Evolutionary conservation across 78 protist genomes (phyloP).

Genomic region (Dictyostelium purpureum): DNA sequence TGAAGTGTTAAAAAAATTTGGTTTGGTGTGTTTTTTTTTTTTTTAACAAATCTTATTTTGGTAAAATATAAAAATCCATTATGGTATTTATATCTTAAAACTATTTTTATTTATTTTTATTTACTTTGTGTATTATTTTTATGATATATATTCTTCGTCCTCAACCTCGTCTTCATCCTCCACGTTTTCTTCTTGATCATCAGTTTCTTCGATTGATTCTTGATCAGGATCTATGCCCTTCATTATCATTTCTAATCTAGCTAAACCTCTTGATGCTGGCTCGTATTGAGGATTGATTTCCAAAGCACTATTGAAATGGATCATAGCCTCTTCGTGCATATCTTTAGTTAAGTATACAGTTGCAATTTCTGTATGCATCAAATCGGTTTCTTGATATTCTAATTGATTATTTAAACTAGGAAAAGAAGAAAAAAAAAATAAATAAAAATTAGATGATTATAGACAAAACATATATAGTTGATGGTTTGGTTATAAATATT

Average conservation of each 20-base stretch:
- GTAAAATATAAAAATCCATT: too few species aligned
- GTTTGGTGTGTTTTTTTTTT: too few species aligned
- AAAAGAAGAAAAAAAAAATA: not conserved
- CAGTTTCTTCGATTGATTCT: not conserved
- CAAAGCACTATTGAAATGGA: constrained; percentile 36
- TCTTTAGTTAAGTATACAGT: constrained; percentile 42
- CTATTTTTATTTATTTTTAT: too few species aligned
- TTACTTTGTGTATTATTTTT: too few species aligned
- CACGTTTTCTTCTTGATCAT: not conserved
- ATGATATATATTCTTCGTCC: not conserved
- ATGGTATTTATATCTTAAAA: too few species aligned
- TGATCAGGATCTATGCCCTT: constrained; percentile 73
- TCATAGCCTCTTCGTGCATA: constrained; percentile 48
- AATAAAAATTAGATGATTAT: not conserved
- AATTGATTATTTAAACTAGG: constrained; percentile 43
- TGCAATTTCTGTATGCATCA: constrained; percentile 73
- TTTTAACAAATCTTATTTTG: too few species aligned
- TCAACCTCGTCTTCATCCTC: constrained; percentile 34
- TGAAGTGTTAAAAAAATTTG: too few species aligned
- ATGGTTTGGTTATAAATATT: not conserved
- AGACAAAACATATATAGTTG: not conserved
- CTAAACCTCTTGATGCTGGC: constrained; percentile 48
- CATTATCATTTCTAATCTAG: constrained; percentile 35
- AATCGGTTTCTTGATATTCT: constrained; percentile 70
- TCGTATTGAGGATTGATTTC: constrained; percentile 66